phyloP scores from a whole-genome alignment of 768 basidiomycete genomes.

The Megacollybia marginata region DNA sequence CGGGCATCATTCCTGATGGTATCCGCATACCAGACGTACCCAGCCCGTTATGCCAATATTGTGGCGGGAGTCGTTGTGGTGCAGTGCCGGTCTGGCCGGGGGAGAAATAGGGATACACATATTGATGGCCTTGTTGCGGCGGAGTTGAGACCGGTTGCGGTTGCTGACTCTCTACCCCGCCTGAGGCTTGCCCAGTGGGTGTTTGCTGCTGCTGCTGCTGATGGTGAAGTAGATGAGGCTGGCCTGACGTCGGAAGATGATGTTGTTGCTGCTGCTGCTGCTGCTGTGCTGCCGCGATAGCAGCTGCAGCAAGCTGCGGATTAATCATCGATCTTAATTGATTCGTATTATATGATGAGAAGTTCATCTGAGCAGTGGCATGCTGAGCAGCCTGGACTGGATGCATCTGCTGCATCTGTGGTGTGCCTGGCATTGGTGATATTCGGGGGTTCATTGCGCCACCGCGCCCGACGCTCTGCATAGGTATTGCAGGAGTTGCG shows the following conservation, averaged over 20 bases:
- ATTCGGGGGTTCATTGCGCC: no score
- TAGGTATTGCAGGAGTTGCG: background rate
- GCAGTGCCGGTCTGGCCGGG: background rate
- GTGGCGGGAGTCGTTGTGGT: background rate
- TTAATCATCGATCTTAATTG: no score
- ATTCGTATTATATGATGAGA: no score
- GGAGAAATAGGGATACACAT: background rate
- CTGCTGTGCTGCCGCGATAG: background rate
- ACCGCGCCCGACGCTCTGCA: no score
- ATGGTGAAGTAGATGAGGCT: background rate
- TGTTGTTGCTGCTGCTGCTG: background rate
- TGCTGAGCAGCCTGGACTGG: background rate
- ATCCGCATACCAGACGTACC: background rate
- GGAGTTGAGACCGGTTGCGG: no score
- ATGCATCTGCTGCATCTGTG: no score
- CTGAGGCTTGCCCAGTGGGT: no score
- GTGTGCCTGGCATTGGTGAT: no score
- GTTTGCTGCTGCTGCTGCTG: background rate
- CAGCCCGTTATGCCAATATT: background rate
- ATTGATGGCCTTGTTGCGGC: background rate
- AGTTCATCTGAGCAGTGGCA: background rate
- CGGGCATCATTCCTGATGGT: background rate
- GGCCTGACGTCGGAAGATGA: background rate
- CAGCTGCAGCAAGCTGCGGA: background rate
- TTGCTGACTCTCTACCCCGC: no score